phyloP scores from a whole-genome alignment of 1,284 basidiomycete species.

The Ustilago tritici region DNA sequence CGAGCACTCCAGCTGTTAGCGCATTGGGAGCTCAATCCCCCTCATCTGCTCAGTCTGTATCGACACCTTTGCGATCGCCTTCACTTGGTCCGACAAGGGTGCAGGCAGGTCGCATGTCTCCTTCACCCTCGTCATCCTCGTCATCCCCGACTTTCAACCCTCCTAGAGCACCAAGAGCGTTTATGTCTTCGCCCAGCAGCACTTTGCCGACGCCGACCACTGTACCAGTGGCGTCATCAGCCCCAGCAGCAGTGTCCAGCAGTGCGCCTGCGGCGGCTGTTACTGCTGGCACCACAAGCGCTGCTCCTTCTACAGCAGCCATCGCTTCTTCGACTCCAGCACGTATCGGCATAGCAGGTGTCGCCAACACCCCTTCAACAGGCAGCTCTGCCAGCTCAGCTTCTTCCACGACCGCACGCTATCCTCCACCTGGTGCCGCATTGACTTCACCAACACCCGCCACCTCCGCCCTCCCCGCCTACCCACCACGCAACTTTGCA shows the following conservation, averaged over 20 bases:
- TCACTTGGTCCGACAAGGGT: constrained; percentile 23
- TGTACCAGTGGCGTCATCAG: background rate
- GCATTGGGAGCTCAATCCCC: constrained; percentile 1
- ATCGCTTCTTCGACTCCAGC: constrained; percentile 28
- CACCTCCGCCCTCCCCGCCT: constrained; percentile 20
- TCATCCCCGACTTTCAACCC: constrained; percentile 31
- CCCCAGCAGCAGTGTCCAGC: background rate
- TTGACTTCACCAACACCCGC: constrained; percentile 30
- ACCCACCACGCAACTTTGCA: constrained; percentile 39
- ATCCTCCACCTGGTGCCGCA: constrained; percentile 3
- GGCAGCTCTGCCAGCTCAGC: constrained; percentile 25
- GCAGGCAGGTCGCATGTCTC: constrained; percentile 22
- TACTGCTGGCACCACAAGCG: background rate
- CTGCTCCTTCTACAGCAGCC: background rate
- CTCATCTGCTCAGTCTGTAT: background rate
- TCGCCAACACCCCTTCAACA: constrained; percentile 33
- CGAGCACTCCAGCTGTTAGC: constrained; percentile 4
- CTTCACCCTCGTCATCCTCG: constrained; percentile 28
- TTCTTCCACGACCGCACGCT: constrained; percentile 16
- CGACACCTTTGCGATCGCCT: constrained; percentile 29
- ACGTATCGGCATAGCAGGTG: constrained; percentile 15
- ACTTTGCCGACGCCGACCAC: constrained; percentile 15
- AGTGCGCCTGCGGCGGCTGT: constrained; percentile 3
- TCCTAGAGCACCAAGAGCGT: constrained; percentile 44
- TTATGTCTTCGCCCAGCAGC: constrained; percentile 32